phyloP scores from a whole-genome alignment of 805 yeast species.

The Candida sphagnicola region DNA sequence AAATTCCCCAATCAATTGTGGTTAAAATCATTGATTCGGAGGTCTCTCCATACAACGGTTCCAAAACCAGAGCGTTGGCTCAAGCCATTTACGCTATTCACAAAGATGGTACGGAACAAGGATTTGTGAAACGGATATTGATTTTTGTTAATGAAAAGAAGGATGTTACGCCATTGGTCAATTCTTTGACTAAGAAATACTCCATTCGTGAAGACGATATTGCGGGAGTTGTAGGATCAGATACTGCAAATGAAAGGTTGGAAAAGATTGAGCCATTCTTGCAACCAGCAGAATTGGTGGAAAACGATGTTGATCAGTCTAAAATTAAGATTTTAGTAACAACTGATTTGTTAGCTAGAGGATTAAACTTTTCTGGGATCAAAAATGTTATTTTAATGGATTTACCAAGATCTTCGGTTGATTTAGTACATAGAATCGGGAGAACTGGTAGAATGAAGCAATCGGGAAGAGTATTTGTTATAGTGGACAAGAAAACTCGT shows the following conservation, averaged over 20 bases:
- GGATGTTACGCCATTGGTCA: slow-evolving; percentile 56
- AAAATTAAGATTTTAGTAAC: slow-evolving; percentile 70
- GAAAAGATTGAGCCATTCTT: slow-evolving; percentile 58
- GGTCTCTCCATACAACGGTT: slow-evolving; percentile 76
- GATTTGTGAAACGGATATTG: slow-evolving; percentile 71
- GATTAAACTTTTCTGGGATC: slow-evolving; percentile 78
- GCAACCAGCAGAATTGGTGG: slow-evolving; percentile 50
- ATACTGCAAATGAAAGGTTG: slow-evolving; percentile 56
- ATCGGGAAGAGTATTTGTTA: slow-evolving; percentile 80
- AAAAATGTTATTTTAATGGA: slow-evolving; percentile 82
- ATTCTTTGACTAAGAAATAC: slow-evolving; percentile 42
- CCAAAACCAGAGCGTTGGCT: slow-evolving; percentile 78
- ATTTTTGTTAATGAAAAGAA: slow-evolving; percentile 79
- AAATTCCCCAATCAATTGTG: slow-evolving; percentile 72
- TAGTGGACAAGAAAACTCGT: slow-evolving; percentile 61
- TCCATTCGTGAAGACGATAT: slow-evolving; percentile 43
- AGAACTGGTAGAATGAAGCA: slow-evolving; percentile 92
- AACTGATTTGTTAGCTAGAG: slow-evolving; percentile 87
- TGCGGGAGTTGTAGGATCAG: slow-evolving; percentile 63
- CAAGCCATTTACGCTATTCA: slow-evolving; percentile 85
- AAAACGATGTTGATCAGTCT: slow-evolving; percentile 21
- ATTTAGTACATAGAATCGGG: slow-evolving; percentile 87
- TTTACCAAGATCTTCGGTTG: slow-evolving; percentile 80
- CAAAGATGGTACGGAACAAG: slow-evolving; percentile 77
- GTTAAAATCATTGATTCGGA: slow-evolving; percentile 74